Conservation (phyloP, 805 yeast species). For the Wickerhamiella australiensis region DNA sequence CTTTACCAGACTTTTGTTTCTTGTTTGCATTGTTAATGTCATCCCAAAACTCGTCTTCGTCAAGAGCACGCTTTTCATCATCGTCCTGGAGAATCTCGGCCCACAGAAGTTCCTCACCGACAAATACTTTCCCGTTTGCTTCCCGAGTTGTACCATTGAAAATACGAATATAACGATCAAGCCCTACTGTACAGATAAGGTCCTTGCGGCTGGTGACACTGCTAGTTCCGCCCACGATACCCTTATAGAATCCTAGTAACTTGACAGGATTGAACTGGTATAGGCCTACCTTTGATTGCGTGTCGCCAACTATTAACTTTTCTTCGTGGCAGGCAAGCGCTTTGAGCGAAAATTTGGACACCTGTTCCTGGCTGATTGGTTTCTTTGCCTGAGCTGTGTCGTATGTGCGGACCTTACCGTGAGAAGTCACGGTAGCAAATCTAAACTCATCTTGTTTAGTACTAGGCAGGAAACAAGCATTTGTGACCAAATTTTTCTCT, state of each 20-base stretch:
- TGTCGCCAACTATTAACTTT: slow-evolving; percentile 58
- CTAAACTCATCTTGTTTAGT: slow-evolving; percentile 31
- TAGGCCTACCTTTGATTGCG: slow-evolving; percentile 48
- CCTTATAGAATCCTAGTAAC: slow-evolving; percentile 59
- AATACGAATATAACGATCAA: slow-evolving; percentile 76
- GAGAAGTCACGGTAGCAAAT: slow-evolving; percentile 54
- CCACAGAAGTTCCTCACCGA: slow-evolving; percentile 57
- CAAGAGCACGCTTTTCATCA: slow-evolving; percentile 22
- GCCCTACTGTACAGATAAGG: slow-evolving; percentile 63
- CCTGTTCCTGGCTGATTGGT: slow-evolving; percentile 48
- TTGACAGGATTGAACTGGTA: slow-evolving; percentile 21
- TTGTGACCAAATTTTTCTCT: slow-evolving; percentile 70
- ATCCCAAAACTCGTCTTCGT: slow-evolving; percentile 33
- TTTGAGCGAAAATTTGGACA: slow-evolving; percentile 43
- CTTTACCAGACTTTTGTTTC: background rate
- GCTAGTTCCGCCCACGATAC: slow-evolving; percentile 62
- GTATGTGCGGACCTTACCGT: slow-evolving; percentile 67
- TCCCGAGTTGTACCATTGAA: slow-evolving; percentile 51
- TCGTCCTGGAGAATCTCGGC: slow-evolving; percentile 40
- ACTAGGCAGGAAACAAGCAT: slow-evolving; percentile 36
- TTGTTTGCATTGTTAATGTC: slow-evolving; percentile 21
- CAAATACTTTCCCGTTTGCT: slow-evolving; percentile 55
- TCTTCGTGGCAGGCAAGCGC: slow-evolving; percentile 31
- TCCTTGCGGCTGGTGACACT: slow-evolving; percentile 22
- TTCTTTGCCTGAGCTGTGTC: slow-evolving; percentile 54